These are phyloP conservation scores for Ascochyta clinopodiicola DNA, from an alignment of 2,329 filamentous ascomycete genomes.

Conservation along the genomic window DNA sequence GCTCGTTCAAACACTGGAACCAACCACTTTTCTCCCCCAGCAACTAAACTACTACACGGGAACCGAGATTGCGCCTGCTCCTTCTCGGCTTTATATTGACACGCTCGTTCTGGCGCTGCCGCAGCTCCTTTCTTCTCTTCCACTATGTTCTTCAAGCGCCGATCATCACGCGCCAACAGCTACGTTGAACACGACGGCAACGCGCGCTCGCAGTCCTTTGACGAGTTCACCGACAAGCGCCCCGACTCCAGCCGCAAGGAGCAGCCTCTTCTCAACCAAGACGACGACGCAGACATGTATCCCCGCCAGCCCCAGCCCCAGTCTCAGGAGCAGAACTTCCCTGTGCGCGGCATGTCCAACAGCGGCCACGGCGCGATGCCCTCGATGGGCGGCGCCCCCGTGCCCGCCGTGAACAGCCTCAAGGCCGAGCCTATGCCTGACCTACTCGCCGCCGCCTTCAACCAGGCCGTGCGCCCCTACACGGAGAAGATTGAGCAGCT, in stretches of 20 bases:
- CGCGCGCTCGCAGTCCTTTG: slow-evolving; percentile 49
- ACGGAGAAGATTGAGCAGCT: slow-evolving; percentile 61
- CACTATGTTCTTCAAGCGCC: slow-evolving; percentile 59
- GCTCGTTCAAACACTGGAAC: slow-evolving; percentile 11
- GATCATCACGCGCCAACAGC: slow-evolving; percentile 54
- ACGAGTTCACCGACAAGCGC: slow-evolving; percentile 50
- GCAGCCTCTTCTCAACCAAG: slow-evolving; percentile 12
- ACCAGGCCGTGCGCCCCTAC: slow-evolving; percentile 59
- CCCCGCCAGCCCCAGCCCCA: slow-evolving; percentile 51
- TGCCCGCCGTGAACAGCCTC: slow-evolving; percentile 28
- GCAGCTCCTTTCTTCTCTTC: slow-evolving; percentile 24
- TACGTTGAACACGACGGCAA: slow-evolving; percentile 57
- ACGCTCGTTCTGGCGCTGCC: slow-evolving; percentile 22
- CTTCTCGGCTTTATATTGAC: slow-evolving; percentile 32
- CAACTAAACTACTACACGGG: not conserved
- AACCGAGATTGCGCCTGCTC: slow-evolving; percentile 27
- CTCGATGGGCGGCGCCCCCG: slow-evolving; percentile 29
- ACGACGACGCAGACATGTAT: slow-evolving; percentile 51
- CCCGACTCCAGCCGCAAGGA: slow-evolving; percentile 50
- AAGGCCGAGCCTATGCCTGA: slow-evolving; percentile 56
- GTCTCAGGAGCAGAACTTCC: slow-evolving; percentile 46
- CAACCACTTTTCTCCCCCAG: slow-evolving; percentile 10
- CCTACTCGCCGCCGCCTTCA: slow-evolving; percentile 60
- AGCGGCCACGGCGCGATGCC: slow-evolving; percentile 32
- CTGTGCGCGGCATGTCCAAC: slow-evolving; percentile 29